These are phyloP conservation scores for Juglanconis sp. DNA, from an alignment of 2,329 filamentous ascomycete genomes.

Conservation along the genomic window DNA sequence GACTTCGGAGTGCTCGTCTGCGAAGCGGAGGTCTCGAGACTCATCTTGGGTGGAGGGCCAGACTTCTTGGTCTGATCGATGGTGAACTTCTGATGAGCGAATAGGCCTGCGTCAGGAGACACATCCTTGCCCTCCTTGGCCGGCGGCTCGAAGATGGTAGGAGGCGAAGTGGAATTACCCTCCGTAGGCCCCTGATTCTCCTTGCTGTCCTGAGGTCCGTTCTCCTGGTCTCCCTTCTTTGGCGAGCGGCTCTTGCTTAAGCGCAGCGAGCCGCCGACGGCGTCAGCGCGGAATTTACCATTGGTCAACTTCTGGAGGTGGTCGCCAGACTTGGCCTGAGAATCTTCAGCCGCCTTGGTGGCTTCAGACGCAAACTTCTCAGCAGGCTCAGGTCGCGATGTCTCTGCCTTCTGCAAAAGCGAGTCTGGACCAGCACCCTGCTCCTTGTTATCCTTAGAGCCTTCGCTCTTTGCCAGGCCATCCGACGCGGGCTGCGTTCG, in stretches of 20 bases:
- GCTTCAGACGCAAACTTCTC: background rate
- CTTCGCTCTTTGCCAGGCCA: conserved; percentile 5
- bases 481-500: background rate
- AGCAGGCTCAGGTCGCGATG: background rate
- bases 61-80: conserved; percentile 12
- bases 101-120: conserved; percentile 5
- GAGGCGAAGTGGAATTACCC: background rate
- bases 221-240: conserved; percentile 6
- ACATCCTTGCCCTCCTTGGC: background rate
- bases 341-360: background rate
- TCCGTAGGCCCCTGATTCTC: background rate
- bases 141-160: conserved; percentile 1
- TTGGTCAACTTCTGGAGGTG: background rate
- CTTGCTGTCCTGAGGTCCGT: background rate
- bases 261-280: conserved; percentile 31
- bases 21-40: background rate
- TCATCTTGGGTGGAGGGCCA: background rate
- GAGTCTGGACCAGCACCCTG: background rate
- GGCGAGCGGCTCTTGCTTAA: conserved; percentile 17
- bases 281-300: conserved; percentile 24
- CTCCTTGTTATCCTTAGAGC: background rate
- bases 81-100: conserved; percentile 13
- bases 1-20: background rate
- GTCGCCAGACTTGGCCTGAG: background rate
- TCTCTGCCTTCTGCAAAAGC: conserved; percentile 3